Base-by-base conservation (phyloP, 2,329 filamentous ascomycete species). In the Fusarium staphyleae region DNA sequence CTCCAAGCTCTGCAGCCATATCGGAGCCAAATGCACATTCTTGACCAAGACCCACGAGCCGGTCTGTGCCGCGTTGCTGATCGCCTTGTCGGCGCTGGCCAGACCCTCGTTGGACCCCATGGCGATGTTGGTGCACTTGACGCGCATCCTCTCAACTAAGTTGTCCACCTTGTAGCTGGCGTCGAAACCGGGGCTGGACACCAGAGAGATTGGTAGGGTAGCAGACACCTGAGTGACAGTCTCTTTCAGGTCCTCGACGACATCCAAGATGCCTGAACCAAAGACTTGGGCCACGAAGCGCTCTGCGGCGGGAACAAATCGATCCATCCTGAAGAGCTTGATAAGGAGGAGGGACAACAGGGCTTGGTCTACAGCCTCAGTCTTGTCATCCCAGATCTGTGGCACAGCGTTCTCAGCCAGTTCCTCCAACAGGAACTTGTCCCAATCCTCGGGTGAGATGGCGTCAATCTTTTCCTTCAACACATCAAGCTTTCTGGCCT, bases 141-240 rank as follows among this genome's bases (percentile, higher is more conserved):
- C 87, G 53, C 86, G 85, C 72, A 86, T 87, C 63, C 91, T 85
- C 74, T 96, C 91, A 24, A 98, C 96, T 47, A 99, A 81, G 56
- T 88, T 91, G 73, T 99, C 95, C 55, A 99, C 95, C 80, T 99
- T 99, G 86, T 98, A 99, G 72, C 91, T 96, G 47, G 96, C 96
- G 74, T 99, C 95, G 72, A 99, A 99, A 30, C 95, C 95, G 55
- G 93, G 92, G 68, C 89, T 97, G 5, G 95, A 99, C 67, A 93
- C 93, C 29, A 99, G 83, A 3, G 95, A 89, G 63, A 99, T 90
- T 9, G 95, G 95, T 3, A 91, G 87, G 26, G 87, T 90, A 24
- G 93, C 87, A 5, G 87, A 88, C 45, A 96, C 91, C 73, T 96
- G 88, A 44, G 87, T 84, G 50, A 96, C 90, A 14, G 95, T 93